Conservation (phyloP, 164 flowering plant genomes). For the Dillenia suffruticosa region DNA sequence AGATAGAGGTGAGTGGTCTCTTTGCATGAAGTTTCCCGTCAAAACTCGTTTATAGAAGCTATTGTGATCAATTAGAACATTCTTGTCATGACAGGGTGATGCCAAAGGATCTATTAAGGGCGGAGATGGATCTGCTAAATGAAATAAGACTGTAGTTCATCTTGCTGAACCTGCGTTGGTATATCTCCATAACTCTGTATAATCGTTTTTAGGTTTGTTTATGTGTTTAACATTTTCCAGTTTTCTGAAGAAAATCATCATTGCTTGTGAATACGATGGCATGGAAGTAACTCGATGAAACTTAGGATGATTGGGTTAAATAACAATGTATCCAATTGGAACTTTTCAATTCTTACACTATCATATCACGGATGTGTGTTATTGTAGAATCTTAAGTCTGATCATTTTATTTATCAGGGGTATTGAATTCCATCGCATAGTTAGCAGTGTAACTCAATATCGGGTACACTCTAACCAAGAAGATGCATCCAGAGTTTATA, state of each 20-base stretch:
- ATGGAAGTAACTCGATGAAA: no score
- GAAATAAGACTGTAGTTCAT: slow-evolving; percentile 38
- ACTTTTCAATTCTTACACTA: no score
- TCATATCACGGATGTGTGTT: no score
- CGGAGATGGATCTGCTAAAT: slow-evolving; percentile 25
- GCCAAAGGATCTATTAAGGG: slow-evolving; percentile 50
- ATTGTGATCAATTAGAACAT: neutral
- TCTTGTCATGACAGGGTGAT: slow-evolving; percentile 39
- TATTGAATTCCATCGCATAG: no score
- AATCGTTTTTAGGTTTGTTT: neutral
- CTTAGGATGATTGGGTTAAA: no score
- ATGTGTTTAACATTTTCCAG: neutral
- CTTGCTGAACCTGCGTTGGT: slow-evolving; percentile 35
- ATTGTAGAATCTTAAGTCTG: no score
- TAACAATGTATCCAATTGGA: no score
- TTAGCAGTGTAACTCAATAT: no score
- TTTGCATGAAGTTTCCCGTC: neutral
- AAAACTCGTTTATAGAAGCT: neutral
- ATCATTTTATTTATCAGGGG: no score
- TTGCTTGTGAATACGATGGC: neutral
- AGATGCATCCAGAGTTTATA: no score
- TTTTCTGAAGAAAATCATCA: neutral
- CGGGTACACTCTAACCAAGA: no score
- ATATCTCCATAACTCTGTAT: no score
- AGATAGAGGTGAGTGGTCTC: slow-evolving; percentile 41